phyloP scores from a whole-genome alignment of 306 rosid species.

The Trichosanthes truncata region DNA sequence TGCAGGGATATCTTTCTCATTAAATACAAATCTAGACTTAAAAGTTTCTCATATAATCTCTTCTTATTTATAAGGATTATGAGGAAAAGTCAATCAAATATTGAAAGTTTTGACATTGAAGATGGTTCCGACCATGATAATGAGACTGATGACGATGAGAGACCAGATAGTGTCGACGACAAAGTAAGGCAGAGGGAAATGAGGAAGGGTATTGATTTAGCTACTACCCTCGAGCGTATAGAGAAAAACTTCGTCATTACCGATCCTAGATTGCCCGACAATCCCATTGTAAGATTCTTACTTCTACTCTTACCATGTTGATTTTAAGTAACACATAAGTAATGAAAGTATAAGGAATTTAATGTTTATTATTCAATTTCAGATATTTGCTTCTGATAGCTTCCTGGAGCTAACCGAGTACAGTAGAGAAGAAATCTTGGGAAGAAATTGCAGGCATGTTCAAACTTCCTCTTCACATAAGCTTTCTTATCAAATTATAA shows the following conservation, averaged over 20 bases:
- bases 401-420: constrained; percentile 94
- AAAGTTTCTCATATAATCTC: neutral
- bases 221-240: constrained; percentile 94
- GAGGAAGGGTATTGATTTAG: constrained; percentile 95
- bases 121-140: constrained; percentile 27
- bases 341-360: neutral
- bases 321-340: neutral
- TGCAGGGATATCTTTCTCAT: neutral
- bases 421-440: constrained; percentile 94
- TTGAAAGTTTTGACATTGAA: constrained; percentile 32
- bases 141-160: constrained; percentile 43
- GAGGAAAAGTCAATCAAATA: constrained; percentile 39
- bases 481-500: neutral
- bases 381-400: constrained; percentile 98
- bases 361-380: constrained; percentile 10
- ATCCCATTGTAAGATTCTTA: constrained; percentile 73
- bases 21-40: neutral
- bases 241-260: constrained; percentile 97
- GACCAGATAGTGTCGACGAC: constrained; percentile 39
- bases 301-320: neutral
- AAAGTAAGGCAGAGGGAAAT: constrained; percentile 63
- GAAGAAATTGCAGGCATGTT: constrained; percentile 88
- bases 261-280: constrained; percentile 98
- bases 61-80: constrained; percentile 28
- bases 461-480: neutral